Base-by-base conservation (phyloP, 2,329 filamentous ascomycete genomes). In the Westerdykella sp. region DNA sequence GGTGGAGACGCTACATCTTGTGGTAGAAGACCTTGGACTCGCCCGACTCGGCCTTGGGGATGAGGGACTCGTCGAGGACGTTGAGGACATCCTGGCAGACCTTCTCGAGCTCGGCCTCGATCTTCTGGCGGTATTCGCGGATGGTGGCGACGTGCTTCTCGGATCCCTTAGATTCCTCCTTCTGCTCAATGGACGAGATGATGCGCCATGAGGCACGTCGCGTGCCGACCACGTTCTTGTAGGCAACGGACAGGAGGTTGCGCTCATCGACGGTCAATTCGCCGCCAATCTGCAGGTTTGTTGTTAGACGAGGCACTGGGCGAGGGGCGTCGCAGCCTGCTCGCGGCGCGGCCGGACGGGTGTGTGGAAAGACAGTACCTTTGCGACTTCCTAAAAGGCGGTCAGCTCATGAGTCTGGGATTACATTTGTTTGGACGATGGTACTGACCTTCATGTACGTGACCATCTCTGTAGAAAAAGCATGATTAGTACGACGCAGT, bases 21-120 rank as follows among this genome's bases (percentile, higher is more conserved):
- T 96, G 90, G 79, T 97, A 97, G 75, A 97, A 97, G 70, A 97
- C 91, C 84, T 96, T 97, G 72, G 89, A 95, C 80, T 97, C 91
- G 76, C 91, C 91, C 57, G 87, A 85, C 74, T 93, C 85, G 68
- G 91, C 91, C 74, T 93, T 91, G 73, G 90, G 90, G 69, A 97
- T 97, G 66, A 97, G 79, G 69, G 83, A 84, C 67, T 95, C 79
- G 71, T 96, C 90, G 56, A 97, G 80, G 60, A 97, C 91, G 64
- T 95, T 85, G 60, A 97, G 85, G 60, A 96, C 88, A 77, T 97
- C 91, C 77, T 96, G 83, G 82, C 91, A 97, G 74, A 96, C 88
- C 78, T 90, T 87, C 81, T 93, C 91, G 63, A 97, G 84, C 79
- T 97, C 91, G 65, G 78, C 79, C 81, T 97, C 91, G 66, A 97